phyloP scores from a whole-genome alignment of 768 basidiomycete species.

The Phaffia australis region DNA sequence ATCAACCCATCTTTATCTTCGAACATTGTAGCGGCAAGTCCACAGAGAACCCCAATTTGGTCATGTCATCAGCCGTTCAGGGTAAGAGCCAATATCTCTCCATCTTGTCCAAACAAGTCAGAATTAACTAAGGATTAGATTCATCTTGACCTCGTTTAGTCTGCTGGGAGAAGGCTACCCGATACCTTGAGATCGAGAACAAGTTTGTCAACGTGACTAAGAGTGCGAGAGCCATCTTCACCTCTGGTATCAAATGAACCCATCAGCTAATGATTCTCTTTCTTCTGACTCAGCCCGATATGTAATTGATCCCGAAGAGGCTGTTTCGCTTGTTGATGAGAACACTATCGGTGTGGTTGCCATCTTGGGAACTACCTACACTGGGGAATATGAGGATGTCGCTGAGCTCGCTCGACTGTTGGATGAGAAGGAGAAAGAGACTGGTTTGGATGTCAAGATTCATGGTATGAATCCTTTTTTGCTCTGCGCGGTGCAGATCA shows the following conservation, averaged over 20 bases:
- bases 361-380: conserved; percentile 20
- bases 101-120: no score
- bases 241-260: conserved; percentile 20
- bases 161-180: conserved; percentile 37
- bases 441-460: conserved; percentile 33
- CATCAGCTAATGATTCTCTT: conserved; percentile 1
- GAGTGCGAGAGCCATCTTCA: background rate
- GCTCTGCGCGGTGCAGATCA: background rate
- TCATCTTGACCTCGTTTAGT: conserved; percentile 4
- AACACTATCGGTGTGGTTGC: conserved; percentile 32
- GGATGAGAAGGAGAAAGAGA: conserved; percentile 32
- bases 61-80: background rate
- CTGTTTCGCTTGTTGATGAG: conserved; percentile 35
- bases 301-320: conserved; percentile 35
- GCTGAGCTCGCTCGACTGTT: conserved; percentile 28
- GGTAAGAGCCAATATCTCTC: no score
- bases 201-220: conserved; percentile 28
- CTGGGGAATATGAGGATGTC: conserved; percentile 32
- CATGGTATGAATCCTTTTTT: conserved; percentile 25
- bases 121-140: no score
- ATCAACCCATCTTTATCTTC: background rate
- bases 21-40: conserved; percentile 24
- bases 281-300: conserved; percentile 27
- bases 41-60: conserved; percentile 31
- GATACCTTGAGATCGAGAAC: conserved; percentile 36